Evolutionary conservation across 768 basidiomycete genomes (phyloP), one percentile per base, ranked within the genome.

Genomic region (Russula emetica): DNA sequence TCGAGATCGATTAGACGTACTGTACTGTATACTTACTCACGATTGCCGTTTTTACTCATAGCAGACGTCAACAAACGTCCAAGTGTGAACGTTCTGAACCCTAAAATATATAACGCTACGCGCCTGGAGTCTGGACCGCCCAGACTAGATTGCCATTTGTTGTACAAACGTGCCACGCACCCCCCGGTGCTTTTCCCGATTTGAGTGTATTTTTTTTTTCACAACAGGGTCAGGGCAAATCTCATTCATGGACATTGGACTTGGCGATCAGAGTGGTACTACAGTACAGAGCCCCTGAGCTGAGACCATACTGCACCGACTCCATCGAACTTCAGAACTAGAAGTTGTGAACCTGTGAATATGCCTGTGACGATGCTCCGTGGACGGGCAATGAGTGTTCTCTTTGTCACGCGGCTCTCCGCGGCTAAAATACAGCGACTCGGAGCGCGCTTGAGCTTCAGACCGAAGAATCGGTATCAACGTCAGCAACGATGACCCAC

Each of bases 1-100:
- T 51, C 32, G 56, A 58, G 62, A 63, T 53, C 51, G 51, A 54
- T 63, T 63, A 28, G 40, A 50, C 55, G 20, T n/a, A n/a, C n/a
- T n/a, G n/a, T n/a, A n/a, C n/a, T n/a, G n/a, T 22, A 51, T n/a
- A 24, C 47, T 50, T 51, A 52, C 49, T 53, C 56, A 57, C 44
- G 52, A 53, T 63, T 63, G 34, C 57, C 57, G 22, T 63, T 54
- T 28, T 58, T 30, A 20, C 55, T 57, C 55, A 22, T 18, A 30
- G 20, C 18, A 50, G 49, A 50, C 24, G 49, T 42, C 22, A 16
- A 61, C 28, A 34, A 34, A 34, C 34, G 11, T 13, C 34, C 34
- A 11, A 36, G 32, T n/a, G n/a, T n/a, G n/a, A n/a, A n/a, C n/a
- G n/a, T n/a, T 53, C 50, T 22, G 56, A 53, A 36, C 51, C 60